These are phyloP conservation scores for Penicillium angulare DNA, from an alignment of 495 filamentous ascomycete species.

Conservation along the genomic window DNA sequence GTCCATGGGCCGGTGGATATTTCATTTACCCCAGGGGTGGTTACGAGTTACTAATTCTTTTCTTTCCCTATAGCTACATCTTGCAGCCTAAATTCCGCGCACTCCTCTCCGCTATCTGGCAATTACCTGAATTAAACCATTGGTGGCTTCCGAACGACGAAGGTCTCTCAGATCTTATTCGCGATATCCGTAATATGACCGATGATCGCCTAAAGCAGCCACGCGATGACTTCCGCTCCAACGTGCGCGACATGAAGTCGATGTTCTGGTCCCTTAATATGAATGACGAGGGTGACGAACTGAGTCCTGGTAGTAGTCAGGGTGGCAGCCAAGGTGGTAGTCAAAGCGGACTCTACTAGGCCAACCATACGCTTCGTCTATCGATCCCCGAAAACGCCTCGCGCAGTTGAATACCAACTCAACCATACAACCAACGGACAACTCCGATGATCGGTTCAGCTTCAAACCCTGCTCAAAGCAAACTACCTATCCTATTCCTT, in stretches of 20 bases:
- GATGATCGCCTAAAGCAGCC: constrained; percentile 65
- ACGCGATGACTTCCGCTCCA: constrained; percentile 61
- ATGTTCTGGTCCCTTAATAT: constrained; percentile 58
- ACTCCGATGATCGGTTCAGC: background rate
- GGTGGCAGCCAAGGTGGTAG: background rate
- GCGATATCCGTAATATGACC: constrained; percentile 72
- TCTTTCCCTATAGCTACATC: constrained; percentile 63
- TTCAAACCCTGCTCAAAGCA: too few relatives aligned
- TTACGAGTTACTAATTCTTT: too few relatives aligned
- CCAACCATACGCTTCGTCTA: background rate
- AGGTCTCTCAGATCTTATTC: constrained; percentile 66
- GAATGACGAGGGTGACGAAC: constrained; percentile 35
- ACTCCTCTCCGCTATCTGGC: constrained; percentile 70
- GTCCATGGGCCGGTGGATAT: too few relatives aligned
- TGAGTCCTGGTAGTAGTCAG: constrained; percentile 18
- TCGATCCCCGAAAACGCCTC: too few relatives aligned
- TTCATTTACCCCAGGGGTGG: too few relatives aligned
- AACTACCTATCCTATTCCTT: too few relatives aligned
- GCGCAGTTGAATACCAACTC: background rate
- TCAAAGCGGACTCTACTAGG: too few relatives aligned
- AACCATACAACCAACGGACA: background rate
- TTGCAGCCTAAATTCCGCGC: constrained; percentile 71
- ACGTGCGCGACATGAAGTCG: constrained; percentile 71
- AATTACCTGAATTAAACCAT: constrained; percentile 61
- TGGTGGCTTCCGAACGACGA: constrained; percentile 91